Base-by-base conservation (phyloP, 1,284 basidiomycete species). In the Volvariella volvacea region DNA sequence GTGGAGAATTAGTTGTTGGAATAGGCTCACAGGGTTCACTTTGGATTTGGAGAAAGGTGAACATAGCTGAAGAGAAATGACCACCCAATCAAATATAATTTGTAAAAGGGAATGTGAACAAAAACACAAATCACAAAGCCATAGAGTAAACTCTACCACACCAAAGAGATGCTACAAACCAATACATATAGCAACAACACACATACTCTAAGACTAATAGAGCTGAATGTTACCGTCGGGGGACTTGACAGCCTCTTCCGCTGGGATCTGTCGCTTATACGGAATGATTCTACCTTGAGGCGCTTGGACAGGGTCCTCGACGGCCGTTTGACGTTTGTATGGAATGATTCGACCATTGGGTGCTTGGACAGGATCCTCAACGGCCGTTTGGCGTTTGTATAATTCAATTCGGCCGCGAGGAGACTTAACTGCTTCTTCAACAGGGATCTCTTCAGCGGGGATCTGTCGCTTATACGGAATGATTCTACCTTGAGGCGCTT, bases 1-100 rank as follows among this genome's bases (percentile, higher is more conserved):
- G 7, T 21, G 77, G 76, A 12, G 51, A 60, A 25, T 52, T 68
- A 30, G 60, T 80, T 44, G 59, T 71, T 19, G 71, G 64, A 12
- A 63, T 63, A 42, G 66, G 65, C 2, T 56, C 59, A 3, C 52
- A 54, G 43, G 65, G 66, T 19, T 65, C 50, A 25, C 46, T 71
- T 14, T 73, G 69, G 68, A 51, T 72, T 15, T 75, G 71, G 68
- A 55, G 42, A 42, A 32, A 22, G 42, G 43, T 17, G 37, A 46
- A 37, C 34, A 15, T n/a, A n/a, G n/a, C n/a, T n/a, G n/a, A 32
- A 9, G 14, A 28, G 22, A 30, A 45, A 8, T 15, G 22, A 6
- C 25, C 25, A 6, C 25, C 25, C 25, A 28, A 28, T 28, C 6
- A 6, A 28, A 28, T 28, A 28, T 28, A 28, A 6, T 28, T 28